Base-by-base conservation (phyloP, 148 eudicot species). In the Persicaria maculosa region DNA sequence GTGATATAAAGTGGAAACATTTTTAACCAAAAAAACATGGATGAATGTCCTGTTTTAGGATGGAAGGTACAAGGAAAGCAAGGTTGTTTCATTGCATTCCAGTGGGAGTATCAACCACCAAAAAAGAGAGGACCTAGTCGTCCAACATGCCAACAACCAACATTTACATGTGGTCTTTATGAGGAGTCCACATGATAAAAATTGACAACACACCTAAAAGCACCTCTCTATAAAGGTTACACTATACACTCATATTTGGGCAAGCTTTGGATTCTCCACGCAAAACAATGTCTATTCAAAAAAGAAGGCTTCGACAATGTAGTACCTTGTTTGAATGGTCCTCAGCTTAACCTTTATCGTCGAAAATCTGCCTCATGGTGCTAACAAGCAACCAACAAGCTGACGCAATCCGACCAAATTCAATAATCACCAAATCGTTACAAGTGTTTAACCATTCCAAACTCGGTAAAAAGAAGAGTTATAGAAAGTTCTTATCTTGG, bases 21-120 rank as follows among this genome's bases (percentile, higher is more conserved):
- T 54, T 54, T 7, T 5, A 19, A 8, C 10, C 11, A 8, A 57
- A 53, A 11, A 7, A 10, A 25, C 3, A 20, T 10, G 43, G 25
- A 8, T 9, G 67, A 9, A 59, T 22, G 44, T 59, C 67, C 31
- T 4, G 14, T 19, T 62, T 25, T 36, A 31, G 46, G 12, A 36
- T 14, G 70, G 47, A 65, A 40, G 47, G 70, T 65, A 65, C 70
- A 46, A 36, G 46, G 70, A 65, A 65, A 65, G 46, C 70, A 65
- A 65, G 19, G 70, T 15, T 5, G 15, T 17, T 19, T 58, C 64
- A 58, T 25, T 5, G 36, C 64, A 58, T 10, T 5, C 64, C 64
- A 58, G 25, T 40, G 7, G 43, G 14, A 31, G 68, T 9, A 20
- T 62, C 68, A 62, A 31, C 44, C n/a, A 62, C 68, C 25, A 62